Evolutionary conservation across 768 basidiomycete genomes (phyloP).

Genomic region (Russula virescens): DNA sequence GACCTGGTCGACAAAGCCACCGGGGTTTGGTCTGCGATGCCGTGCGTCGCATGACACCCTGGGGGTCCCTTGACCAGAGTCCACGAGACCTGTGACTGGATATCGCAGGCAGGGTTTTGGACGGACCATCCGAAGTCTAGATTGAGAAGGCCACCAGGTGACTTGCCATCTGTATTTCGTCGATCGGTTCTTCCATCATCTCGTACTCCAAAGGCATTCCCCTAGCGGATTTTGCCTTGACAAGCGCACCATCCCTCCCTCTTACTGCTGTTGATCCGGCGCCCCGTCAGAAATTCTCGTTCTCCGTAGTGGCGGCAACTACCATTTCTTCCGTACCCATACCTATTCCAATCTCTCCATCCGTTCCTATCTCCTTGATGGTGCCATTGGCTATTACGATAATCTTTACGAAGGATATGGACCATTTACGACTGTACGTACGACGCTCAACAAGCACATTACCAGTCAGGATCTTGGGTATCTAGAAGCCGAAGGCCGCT

Average conservation of each 20-base stretch:
- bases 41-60: slow-evolving; percentile 29
- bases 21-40: slow-evolving; percentile 35
- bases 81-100: slow-evolving; percentile 35
- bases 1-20: slow-evolving; percentile 29
- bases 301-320: slow-evolving; percentile 16
- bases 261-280: slow-evolving; percentile 22
- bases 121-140: slow-evolving; percentile 34
- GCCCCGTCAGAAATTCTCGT: slow-evolving; percentile 12
- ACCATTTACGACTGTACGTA: slow-evolving; percentile 25
- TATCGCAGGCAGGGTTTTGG: slow-evolving; percentile 34
- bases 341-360: slow-evolving; percentile 10
- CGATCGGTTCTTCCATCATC: slow-evolving; percentile 27
- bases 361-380: slow-evolving; percentile 12
- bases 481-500: slow-evolving; percentile 4
- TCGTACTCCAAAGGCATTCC: slow-evolving; percentile 24
- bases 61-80: slow-evolving; percentile 23
- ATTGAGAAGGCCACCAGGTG: slow-evolving; percentile 23
- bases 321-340: slow-evolving; percentile 19
- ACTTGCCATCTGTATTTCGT: slow-evolving; percentile 27
- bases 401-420: slow-evolving; percentile 24
- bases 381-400: slow-evolving; percentile 17
- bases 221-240: slow-evolving; percentile 22
- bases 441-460: slow-evolving; percentile 19
- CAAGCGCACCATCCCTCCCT: slow-evolving; percentile 12
- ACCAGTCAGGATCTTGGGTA: slow-evolving; percentile 5